Conservation (phyloP, 2,329 filamentous ascomycete species). For the Talaromyces funiculosus region DNA sequence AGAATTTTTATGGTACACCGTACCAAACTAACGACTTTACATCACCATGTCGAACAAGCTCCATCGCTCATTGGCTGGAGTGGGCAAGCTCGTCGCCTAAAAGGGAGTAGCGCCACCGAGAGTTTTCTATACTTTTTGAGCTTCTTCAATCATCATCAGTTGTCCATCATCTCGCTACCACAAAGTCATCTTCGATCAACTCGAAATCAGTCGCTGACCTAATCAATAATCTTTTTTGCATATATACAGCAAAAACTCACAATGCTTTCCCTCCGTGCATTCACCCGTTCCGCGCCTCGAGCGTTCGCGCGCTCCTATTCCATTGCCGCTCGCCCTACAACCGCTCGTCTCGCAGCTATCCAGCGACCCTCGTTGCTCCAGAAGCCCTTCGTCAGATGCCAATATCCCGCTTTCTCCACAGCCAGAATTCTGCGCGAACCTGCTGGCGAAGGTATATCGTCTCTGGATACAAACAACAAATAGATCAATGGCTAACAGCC, state of each 20-base stretch:
- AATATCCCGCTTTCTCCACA: conserved; percentile 45
- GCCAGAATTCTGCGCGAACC: conserved; percentile 38
- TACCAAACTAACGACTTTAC: conserved; percentile 13
- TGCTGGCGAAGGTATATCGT: conserved; percentile 39
- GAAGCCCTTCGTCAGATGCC: conserved; percentile 5
- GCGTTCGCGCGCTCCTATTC: conserved; percentile 54
- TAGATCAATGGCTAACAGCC: conserved; percentile 5
- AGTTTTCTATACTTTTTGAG: conserved; percentile 19
- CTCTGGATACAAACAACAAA: neutral
- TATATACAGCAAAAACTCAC: conserved; percentile 23
- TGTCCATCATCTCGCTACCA: conserved; percentile 1
- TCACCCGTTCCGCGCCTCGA: conserved; percentile 63
- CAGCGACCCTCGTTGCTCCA: conserved; percentile 45
- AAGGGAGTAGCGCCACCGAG: conserved; percentile 20
- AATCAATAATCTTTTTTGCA: neutral
- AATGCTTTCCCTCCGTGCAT: conserved; percentile 65
- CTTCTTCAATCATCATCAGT: conserved; percentile 14
- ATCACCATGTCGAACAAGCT: conserved; percentile 18
- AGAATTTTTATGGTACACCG: neutral
- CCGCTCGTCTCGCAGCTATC: conserved; percentile 46
- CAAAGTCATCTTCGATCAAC: neutral
- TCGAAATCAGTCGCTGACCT: neutral
- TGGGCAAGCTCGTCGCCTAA: neutral
- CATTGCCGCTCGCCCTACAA: conserved; percentile 41
- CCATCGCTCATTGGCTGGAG: conserved; percentile 7